These are phyloP conservation scores for Escovopsis sp. DNA, from an alignment of 2,329 filamentous ascomycete species.

Conservation along the genomic window DNA sequence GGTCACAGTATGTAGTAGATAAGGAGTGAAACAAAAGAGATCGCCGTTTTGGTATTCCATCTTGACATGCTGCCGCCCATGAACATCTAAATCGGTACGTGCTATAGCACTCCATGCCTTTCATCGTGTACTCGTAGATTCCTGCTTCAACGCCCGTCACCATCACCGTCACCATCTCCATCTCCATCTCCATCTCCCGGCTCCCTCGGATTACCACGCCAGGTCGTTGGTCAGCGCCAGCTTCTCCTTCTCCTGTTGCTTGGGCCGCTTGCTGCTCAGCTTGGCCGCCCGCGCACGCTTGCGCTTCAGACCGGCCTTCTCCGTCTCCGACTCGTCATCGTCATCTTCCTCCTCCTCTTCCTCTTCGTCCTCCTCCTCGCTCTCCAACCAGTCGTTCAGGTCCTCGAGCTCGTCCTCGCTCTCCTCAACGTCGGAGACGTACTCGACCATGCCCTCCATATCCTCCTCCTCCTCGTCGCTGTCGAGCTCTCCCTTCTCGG, in stretches of 20 bases:
- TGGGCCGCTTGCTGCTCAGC: conserved; percentile 29
- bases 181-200: not conserved
- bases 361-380: conserved; percentile 33
- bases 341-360: conserved; percentile 40
- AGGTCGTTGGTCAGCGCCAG: conserved; percentile 27
- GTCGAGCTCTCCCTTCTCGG: conserved; percentile 36
- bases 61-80: too few species aligned
- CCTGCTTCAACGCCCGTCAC: not conserved
- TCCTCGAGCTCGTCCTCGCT: conserved; percentile 66
- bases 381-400: conserved; percentile 86
- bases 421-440: conserved; percentile 81
- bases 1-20: too few species aligned
- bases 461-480: conserved; percentile 45
- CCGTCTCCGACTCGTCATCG: conserved; percentile 42
- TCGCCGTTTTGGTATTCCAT: not conserved
- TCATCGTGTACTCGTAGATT: not conserved
- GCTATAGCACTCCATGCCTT: conserved; percentile 4
- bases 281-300: conserved; percentile 35
- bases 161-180: too few species aligned
- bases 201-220: conserved; percentile 19
- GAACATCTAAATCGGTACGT: too few species aligned
- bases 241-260: conserved; percentile 50
- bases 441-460: conserved; percentile 72
- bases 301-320: conserved; percentile 40
- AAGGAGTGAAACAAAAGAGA: not conserved